Evolutionary conservation across 495 filamentous ascomycete genomes (phyloP), one percentile per base, ranked within the genome.

Genomic region (Aspergillus nidulans): DNA sequence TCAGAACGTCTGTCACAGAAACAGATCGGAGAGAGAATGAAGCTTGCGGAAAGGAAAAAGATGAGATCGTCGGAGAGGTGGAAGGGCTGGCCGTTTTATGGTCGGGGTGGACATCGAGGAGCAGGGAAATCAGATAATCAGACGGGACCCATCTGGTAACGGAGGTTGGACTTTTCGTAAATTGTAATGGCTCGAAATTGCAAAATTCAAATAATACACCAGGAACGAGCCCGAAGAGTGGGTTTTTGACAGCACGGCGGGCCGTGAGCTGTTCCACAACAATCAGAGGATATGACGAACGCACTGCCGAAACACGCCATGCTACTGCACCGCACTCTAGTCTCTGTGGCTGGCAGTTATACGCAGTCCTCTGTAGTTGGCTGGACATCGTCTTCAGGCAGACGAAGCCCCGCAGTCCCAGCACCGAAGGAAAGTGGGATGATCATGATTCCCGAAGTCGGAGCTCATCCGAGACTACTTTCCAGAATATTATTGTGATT

Each of bases 241-340:
- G 48, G 23, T 55, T 59, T n/a, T 55, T 64, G 58, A 61, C 56
- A 64, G 36, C 5, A 39, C 30, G 18, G 53, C 56, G 58, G 58
- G 56, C 48, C 61, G 52, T 44, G 26, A 58, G 12, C 52, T 60
- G 45, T 50, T 34, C 30, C 30, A 34, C 30, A n/a, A 34, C 30
- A 34, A 34, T n/a, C 46, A 25, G 52, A 41, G 26, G 41, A 43
- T 40, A 45, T 19, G 41, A 44, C 19, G 41, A 23, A 5, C n/a
- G n/a, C n/a, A n/a, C n/a, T 52, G 24, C 49, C 49, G 47, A 32
- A 52, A 52, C 53, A 55, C 45, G 30, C 40, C 42, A 39, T 30
- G 30, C 34, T n/a, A n/a, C n/a, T n/a, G n/a, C n/a, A n/a, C n/a
- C n/a, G n/a, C n/a, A n/a, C n/a, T 15, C 30, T 34, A 12, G 4